Percentiles rank a stretch among this genome's conserved stretches.
Conservation (phyloP, 2,329 filamentous ascomycete species). For the Microsporum audouinii region DNA sequence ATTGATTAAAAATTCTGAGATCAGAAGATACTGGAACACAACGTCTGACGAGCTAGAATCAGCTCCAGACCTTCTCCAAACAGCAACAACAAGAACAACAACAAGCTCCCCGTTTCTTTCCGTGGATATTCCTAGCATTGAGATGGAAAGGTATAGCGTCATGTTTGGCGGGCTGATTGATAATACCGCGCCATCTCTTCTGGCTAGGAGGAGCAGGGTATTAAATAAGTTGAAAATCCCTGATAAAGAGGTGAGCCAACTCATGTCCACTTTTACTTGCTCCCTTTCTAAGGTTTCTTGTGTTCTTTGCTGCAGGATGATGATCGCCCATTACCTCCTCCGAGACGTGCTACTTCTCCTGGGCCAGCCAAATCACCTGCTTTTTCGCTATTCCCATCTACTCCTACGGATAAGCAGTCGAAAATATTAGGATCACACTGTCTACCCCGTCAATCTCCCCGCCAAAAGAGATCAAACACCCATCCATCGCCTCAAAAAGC, state of each 20-base stretch:
- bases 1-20: constrained; percentile 4
- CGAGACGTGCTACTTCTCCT: constrained; percentile 29
- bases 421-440: constrained; percentile 17
- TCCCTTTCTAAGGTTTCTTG: background rate
- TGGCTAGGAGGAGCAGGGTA: constrained; percentile 28
- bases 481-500: constrained; percentile 8
- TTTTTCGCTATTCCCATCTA: constrained; percentile 31
- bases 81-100: constrained; percentile 1
- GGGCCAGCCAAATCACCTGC: constrained; percentile 25
- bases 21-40: constrained; percentile 3
- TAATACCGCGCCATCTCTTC: constrained; percentile 26
- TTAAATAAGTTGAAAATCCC: constrained; percentile 44
- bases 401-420: constrained; percentile 23
- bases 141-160: constrained; percentile 81
- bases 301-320: background rate
- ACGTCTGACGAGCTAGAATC: constrained; percentile 6
- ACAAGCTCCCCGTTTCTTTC: constrained; percentile 44
- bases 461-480: constrained; percentile 17
- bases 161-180: constrained; percentile 68
- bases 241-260: constrained; percentile 31
- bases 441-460: constrained; percentile 19
- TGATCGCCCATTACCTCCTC: constrained; percentile 14
- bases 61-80: background rate
- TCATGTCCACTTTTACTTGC: background rate
- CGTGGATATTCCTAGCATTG: constrained; percentile 67